Conservation (phyloP, 441 rosid genomes). For the Daphne laureola region DNA sequence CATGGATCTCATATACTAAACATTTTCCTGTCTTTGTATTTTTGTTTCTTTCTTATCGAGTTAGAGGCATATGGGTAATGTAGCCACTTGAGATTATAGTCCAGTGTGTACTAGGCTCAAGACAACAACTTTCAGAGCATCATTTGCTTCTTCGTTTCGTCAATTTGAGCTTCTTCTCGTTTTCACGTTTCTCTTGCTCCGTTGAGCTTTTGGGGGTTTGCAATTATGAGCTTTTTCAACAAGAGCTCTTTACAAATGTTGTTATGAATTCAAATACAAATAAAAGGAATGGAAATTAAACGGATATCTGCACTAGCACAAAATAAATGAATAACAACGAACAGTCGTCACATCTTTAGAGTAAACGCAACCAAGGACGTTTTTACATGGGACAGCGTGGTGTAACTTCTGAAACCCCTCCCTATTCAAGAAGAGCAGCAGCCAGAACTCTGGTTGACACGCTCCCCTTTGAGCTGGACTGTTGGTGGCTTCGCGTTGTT, state of each 20-base stretch:
- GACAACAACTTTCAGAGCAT: too few relatives aligned
- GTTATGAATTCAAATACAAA: slow-evolving; percentile 30
- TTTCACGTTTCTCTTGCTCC: too few relatives aligned
- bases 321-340: too few relatives aligned
- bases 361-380: slow-evolving; percentile 16
- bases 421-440: slow-evolving; percentile 69
- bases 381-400: slow-evolving; percentile 28
- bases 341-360: slow-evolving; percentile 13
- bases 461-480: slow-evolving; percentile 84
- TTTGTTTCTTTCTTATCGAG: slow-evolving; percentile 3
- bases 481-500: slow-evolving; percentile 74
- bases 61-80: slow-evolving; percentile 19
- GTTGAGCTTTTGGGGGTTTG: too few relatives aligned
- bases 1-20: slow-evolving; percentile 17
- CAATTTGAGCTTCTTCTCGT: too few relatives aligned
- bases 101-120: too few relatives aligned
- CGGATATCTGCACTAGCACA: slow-evolving; percentile 10
- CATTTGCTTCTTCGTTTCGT: too few relatives aligned
- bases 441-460: slow-evolving; percentile 78
- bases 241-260: slow-evolving; percentile 38
- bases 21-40: slow-evolving; percentile 20
- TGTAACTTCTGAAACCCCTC: neutral
- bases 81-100: neutral
- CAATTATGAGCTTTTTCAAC: neutral
- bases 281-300: slow-evolving; percentile 37